Conservation (phyloP, 2,329 filamentous ascomycete genomes). For the Torrubiella hemipterigena region DNA sequence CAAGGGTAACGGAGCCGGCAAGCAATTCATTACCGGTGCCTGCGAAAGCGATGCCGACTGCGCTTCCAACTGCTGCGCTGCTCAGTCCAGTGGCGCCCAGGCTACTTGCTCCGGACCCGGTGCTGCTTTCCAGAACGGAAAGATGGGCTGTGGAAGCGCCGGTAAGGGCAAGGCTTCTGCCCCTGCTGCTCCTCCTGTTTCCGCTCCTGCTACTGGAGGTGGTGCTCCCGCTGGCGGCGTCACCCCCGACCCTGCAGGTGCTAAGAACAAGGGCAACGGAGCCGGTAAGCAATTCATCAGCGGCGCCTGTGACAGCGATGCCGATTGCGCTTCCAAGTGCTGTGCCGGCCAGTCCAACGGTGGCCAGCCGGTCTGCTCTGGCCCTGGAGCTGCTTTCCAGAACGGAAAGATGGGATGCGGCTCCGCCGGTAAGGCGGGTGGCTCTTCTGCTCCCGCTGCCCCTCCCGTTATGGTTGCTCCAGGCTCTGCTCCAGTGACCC, state of each 20-base stretch:
- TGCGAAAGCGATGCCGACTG: slow-evolving; percentile 16
- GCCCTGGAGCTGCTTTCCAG: slow-evolving; percentile 15
- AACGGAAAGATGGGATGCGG: slow-evolving; percentile 18
- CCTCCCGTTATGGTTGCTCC: too few species aligned
- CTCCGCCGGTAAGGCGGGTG: slow-evolving; percentile 8
- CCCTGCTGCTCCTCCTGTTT: not conserved
- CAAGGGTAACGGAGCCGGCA: slow-evolving; percentile 13
- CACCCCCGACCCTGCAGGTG: slow-evolving; percentile 13
- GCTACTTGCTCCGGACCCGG: slow-evolving; percentile 16
- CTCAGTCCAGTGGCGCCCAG: slow-evolving; percentile 11
- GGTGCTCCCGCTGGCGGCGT: slow-evolving; percentile 3
- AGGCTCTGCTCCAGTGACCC: too few species aligned
- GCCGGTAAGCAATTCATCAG: slow-evolving; percentile 16
- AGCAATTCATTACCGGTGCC: slow-evolving; percentile 18
- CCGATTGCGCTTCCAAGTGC: slow-evolving; percentile 16
- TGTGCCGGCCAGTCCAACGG: slow-evolving; percentile 14
- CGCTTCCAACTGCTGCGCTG: slow-evolving; percentile 15
- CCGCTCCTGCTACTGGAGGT: not conserved
- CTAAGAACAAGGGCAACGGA: slow-evolving; percentile 13
- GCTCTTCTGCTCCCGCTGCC: too few species aligned
- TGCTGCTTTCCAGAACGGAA: slow-evolving; percentile 17
- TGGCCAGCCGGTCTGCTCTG: slow-evolving; percentile 15
- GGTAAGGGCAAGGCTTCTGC: not conserved
- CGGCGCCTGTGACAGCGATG: slow-evolving; percentile 15
- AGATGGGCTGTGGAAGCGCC: slow-evolving; percentile 16